Evolutionary conservation across 208 protist species (phyloP), one percentile per base, ranked within the genome.

Genomic region (Entamoeba histolytica): DNA sequence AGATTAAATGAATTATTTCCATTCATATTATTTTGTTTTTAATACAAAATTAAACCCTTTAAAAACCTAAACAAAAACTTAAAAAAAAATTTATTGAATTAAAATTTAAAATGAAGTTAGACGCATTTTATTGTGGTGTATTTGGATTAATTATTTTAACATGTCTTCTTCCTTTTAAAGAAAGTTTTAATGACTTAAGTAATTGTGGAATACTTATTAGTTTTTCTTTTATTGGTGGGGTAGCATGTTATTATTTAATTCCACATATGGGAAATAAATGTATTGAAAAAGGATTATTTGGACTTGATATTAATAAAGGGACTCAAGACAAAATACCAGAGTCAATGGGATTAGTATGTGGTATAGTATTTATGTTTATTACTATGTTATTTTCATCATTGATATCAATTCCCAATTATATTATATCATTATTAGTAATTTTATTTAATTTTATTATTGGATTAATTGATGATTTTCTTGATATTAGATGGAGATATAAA

Each of bases 381-480:
- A 55, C 91, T 49, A 49, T 92, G 35, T 31, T 52, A n/a, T 92
- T 55, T 92, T 55, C 35, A 55, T 49, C 19, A 35, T 10, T 92
- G 61, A 23, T 57, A 55, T 49, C n/a, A 92, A 92, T 44, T 8
- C 35, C 5, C 0, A 92, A 92, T 55, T 91, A 93, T 49, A 91
- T 35, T 55, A 44, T 73, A 35, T 97, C 97, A 0, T 94, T 99
- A 50, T 97, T 97, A 47, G 97, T 97, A 23, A 98, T 99, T 95
- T 97, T 96, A 50, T 97, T 98, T 44, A 99, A 99, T 97, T 96
- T 99, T 51, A 96, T 99, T 57, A 95, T 99, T 39, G 99, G 99
- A 91, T 99, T 99, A 95, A 98, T 98, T 17, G 99, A 99, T 96
- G 98, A 99, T 95, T 98, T 99, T 28, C 96, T 99, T 28, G 98